phyloP scores from a whole-genome alignment of 345 rosid species.

The Toxicodendron radicans region DNA sequence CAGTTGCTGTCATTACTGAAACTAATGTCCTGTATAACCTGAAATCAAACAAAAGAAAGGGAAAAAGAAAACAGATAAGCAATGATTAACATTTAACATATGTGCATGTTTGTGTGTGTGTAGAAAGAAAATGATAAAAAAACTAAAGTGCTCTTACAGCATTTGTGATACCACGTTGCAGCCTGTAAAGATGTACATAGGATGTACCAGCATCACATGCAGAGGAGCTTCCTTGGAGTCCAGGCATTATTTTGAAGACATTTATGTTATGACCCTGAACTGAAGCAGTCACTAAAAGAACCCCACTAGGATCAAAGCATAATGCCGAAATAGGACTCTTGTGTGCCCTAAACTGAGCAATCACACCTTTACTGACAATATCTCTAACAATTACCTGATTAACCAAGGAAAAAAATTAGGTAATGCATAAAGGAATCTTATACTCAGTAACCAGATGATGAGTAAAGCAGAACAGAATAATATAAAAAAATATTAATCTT shows the following conservation, averaged over 20 bases:
- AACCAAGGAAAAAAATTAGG: slow-evolving; percentile 8
- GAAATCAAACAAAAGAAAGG: slow-evolving; percentile 22
- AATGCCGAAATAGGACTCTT: slow-evolving; percentile 85
- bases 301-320: slow-evolving; percentile 92
- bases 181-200: slow-evolving; percentile 73
- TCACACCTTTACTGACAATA: slow-evolving; percentile 59
- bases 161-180: slow-evolving; percentile 94
- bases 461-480: neutral
- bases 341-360: slow-evolving; percentile 91
- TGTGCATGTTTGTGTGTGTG: too few species aligned
- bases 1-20: slow-evolving; percentile 81
- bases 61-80: neutral
- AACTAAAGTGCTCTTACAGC: slow-evolving; percentile 56
- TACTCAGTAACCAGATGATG: neutral
- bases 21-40: slow-evolving; percentile 96
- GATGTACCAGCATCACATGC: slow-evolving; percentile 41
- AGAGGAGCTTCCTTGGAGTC: slow-evolving; percentile 38
- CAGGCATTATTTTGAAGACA: slow-evolving; percentile 80
- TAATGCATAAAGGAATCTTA: neutral
- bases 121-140: neutral
- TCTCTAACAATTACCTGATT: slow-evolving; percentile 85
- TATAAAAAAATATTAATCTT: neutral
- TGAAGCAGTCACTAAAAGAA: slow-evolving; percentile 88
- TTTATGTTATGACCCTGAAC: slow-evolving; percentile 91
- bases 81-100: neutral